These are phyloP conservation scores for Cladosporium sp. DNA, from an alignment of 2,329 filamentous ascomycete species.

Conservation along the genomic window DNA sequence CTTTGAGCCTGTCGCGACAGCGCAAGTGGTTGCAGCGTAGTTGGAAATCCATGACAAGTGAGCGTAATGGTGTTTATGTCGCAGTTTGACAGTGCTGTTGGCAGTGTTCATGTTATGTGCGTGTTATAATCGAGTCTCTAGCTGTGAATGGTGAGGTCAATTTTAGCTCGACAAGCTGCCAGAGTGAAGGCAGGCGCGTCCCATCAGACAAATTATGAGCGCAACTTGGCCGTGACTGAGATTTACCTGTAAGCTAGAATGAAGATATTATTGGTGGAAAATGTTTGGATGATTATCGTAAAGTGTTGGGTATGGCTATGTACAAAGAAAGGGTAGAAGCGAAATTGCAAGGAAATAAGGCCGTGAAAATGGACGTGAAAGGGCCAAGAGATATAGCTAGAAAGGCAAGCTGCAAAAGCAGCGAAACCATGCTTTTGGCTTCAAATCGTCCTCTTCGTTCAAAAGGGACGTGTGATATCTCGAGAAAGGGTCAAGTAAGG, in stretches of 20 bases:
- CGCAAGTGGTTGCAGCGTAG: conserved; percentile 79
- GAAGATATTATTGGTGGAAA: not conserved
- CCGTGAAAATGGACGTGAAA: conserved; percentile 8
- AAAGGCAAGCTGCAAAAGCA: not conserved
- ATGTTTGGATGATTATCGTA: not conserved
- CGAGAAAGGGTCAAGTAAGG: not conserved
- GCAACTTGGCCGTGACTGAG: not conserved
- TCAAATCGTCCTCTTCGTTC: not conserved
- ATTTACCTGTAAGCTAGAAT: not conserved
- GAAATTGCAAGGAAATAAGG: not conserved
- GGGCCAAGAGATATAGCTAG: conserved; percentile 1
- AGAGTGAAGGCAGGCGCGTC: conserved; percentile 5
- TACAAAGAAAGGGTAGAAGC: conserved; percentile 1
- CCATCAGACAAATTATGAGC: not conserved
- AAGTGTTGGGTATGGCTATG: conserved; percentile 6
- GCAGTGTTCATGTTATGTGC: not conserved
- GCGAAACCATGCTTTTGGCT: not conserved
- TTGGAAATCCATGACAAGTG: conserved; percentile 65
- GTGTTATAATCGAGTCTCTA: not conserved
- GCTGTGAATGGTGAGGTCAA: not conserved
- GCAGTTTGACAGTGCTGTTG: not conserved
- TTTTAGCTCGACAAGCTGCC: conserved; percentile 4
- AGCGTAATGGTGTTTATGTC: not conserved
- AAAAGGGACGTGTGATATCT: not conserved
- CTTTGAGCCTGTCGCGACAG: conserved; percentile 69